A percentile compares a stretch with the other conserved stretches of the same genome.
phyloP scores from a whole-genome alignment of 768 basidiomycete genomes.

The Austroboletus eburneus region DNA sequence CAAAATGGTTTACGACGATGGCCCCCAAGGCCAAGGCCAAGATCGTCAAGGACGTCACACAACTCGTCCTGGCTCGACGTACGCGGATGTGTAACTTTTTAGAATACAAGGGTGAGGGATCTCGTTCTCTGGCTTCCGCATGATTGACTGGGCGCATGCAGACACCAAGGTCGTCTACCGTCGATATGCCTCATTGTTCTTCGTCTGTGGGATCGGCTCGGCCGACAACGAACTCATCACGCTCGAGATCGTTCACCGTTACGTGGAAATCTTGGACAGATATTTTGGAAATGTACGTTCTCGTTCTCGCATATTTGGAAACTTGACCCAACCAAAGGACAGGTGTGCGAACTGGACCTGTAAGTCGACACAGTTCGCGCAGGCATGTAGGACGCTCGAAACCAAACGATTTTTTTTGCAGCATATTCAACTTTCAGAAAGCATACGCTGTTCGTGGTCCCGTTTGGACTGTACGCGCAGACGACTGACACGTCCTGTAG shows the following conservation, averaged over 20 bases:
- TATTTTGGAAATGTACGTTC: conserved; percentile 46
- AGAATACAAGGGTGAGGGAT: conserved; percentile 81
- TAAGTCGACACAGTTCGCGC: conserved; percentile 32
- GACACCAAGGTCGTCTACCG: conserved; percentile 90
- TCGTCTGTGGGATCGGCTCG: conserved; percentile 81
- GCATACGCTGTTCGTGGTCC: conserved; percentile 76
- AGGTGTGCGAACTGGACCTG: conserved; percentile 94
- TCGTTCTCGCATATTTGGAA: neutral
- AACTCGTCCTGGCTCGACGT: conserved; percentile 82
- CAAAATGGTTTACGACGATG: conserved; percentile 94
- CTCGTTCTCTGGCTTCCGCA: neutral
- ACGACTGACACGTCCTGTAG: conserved; percentile 31
- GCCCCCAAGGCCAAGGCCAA: conserved; percentile 77
- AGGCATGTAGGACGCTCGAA: neutral
- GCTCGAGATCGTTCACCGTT: conserved; percentile 91
- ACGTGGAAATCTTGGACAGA: conserved; percentile 80
- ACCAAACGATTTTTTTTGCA: too few relatives aligned
- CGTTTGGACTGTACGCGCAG: neutral
- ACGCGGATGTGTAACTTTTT: conserved; percentile 95
- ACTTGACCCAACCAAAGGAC: neutral
- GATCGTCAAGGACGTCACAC: conserved; percentile 94
- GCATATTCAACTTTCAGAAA: conserved; percentile 97
- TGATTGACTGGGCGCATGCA: conserved; percentile 23
- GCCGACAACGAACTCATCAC: conserved; percentile 90
- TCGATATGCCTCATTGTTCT: conserved; percentile 94